Evolutionary conservation across 495 filamentous ascomycete genomes (phyloP).

Genomic region (Tricharina praecox): DNA sequence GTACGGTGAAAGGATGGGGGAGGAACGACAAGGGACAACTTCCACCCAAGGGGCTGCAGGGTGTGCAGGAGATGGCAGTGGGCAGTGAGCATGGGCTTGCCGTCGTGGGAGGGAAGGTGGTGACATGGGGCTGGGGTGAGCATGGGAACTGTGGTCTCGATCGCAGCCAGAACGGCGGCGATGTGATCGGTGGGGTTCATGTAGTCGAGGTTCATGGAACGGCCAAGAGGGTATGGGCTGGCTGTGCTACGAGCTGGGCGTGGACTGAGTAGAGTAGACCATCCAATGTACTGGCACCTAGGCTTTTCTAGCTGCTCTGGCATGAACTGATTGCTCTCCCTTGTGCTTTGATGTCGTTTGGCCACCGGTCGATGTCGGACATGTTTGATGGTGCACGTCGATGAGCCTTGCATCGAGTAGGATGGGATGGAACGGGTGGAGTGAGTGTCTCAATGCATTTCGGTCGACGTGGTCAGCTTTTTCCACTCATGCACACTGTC

Average conservation of each 20-base stretch:
- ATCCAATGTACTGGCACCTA: no score
- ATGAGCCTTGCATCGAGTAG: no score
- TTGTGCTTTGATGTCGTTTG: no score
- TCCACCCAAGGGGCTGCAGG: slow-evolving; percentile 39
- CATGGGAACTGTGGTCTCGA: slow-evolving; percentile 78
- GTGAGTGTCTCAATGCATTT: no score
- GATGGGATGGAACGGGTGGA: no score
- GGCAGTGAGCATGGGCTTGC: slow-evolving; percentile 80
- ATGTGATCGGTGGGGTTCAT: slow-evolving; percentile 34
- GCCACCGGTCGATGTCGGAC: no score
- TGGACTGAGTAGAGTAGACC: slow-evolving; percentile 21
- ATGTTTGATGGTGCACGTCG: no score
- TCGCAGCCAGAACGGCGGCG: slow-evolving; percentile 48
- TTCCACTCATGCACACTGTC: no score
- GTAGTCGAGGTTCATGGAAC: slow-evolving; percentile 13
- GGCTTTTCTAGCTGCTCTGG: no score
- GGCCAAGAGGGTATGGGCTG: slow-evolving; percentile 49
- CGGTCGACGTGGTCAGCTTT: no score
- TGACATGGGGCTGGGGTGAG: slow-evolving; percentile 90
- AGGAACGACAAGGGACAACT: slow-evolving; percentile 71
- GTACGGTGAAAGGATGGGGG: slow-evolving; percentile 49
- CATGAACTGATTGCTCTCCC: no score
- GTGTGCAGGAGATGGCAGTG: slow-evolving; percentile 42
- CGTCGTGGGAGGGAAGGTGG: slow-evolving; percentile 28
- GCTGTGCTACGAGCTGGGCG: slow-evolving; percentile 81